Evolutionary conservation across 1,139 yeast species (phyloP).

Genomic region (Kodamaea plutei): DNA sequence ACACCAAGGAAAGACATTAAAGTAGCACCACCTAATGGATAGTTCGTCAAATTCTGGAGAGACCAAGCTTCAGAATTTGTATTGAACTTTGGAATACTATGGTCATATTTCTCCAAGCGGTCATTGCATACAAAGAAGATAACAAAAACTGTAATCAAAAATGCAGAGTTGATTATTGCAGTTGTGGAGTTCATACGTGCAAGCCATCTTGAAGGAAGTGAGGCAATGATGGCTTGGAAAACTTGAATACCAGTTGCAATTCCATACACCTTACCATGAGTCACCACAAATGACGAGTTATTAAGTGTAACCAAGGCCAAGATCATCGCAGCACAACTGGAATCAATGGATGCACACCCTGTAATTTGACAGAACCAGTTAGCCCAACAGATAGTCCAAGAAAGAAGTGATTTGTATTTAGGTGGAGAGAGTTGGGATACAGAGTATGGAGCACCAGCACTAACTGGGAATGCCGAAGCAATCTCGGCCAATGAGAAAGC

Average conservation of each 20-base stretch:
- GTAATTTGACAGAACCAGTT: conserved; percentile 51
- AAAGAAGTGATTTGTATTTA: conserved; percentile 46
- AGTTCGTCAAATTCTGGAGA: conserved; percentile 57
- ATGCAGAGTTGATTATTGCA: conserved; percentile 46
- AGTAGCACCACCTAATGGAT: conserved; percentile 61
- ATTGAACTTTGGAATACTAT: conserved; percentile 45
- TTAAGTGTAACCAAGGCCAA: conserved; percentile 45
- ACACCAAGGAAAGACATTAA: conserved; percentile 60
- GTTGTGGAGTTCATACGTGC: conserved; percentile 54
- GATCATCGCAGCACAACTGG: conserved; percentile 56
- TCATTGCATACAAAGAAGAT: conserved; percentile 54
- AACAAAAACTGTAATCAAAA: conserved; percentile 51
- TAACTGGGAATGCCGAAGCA: conserved; percentile 45
- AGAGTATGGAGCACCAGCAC: conserved; percentile 47
- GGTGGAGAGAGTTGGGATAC: conserved; percentile 51
- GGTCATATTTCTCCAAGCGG: conserved; percentile 24
- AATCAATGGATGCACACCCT: conserved; percentile 59
- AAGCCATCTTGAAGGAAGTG: conserved; percentile 51
- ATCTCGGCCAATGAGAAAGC: conserved; percentile 47
- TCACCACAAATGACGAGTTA: conserved; percentile 13
- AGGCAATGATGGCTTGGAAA: conserved; percentile 44
- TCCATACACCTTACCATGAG: conserved; percentile 19
- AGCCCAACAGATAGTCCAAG: conserved; percentile 28
- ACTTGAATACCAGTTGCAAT: conserved; percentile 43
- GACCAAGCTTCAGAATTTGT: conserved; percentile 49